These are phyloP conservation scores for Elongisporangium anandrum DNA, from an alignment of 352 stramenopile species.

Conservation along the genomic window DNA sequence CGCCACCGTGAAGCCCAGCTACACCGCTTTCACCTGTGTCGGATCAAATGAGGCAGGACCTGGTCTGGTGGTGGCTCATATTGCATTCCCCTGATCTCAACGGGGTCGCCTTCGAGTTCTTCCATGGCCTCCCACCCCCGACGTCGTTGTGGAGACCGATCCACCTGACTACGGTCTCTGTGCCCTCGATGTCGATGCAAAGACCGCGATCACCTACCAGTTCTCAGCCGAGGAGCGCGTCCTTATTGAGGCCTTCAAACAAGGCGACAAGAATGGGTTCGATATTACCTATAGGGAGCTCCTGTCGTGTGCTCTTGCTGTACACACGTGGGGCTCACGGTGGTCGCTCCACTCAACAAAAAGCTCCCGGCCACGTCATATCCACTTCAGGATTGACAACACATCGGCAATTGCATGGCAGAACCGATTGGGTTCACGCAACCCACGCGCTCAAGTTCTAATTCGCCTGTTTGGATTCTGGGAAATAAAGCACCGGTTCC, in stretches of 20 bases:
- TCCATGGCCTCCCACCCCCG: not conserved
- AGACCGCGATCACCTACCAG: not conserved
- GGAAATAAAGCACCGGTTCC: not conserved
- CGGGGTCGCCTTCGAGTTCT: not conserved
- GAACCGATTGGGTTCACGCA: not conserved
- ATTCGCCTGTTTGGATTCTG: not conserved
- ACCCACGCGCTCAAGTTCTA: not conserved
- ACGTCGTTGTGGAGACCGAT: not conserved
- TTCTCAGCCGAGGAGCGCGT: not conserved
- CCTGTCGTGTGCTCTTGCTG: conserved; percentile 1
- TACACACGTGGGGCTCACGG: not conserved
- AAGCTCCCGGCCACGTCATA: not conserved
- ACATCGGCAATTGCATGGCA: conserved; percentile 2
- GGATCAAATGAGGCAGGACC: not conserved
- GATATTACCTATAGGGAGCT: conserved; percentile 7
- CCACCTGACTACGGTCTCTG: not conserved
- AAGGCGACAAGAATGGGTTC: not conserved
- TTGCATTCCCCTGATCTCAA: not conserved
- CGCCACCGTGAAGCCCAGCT: not conserved
- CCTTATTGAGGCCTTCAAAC: not conserved
- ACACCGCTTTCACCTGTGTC: not conserved
- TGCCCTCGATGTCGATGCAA: not conserved
- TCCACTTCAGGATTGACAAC: conserved; percentile 4
- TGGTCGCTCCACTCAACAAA: not conserved
- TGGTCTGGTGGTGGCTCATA: not conserved